Base-by-base conservation (phyloP, 805 yeast genomes). In the Candida xiaguanensis region DNA sequence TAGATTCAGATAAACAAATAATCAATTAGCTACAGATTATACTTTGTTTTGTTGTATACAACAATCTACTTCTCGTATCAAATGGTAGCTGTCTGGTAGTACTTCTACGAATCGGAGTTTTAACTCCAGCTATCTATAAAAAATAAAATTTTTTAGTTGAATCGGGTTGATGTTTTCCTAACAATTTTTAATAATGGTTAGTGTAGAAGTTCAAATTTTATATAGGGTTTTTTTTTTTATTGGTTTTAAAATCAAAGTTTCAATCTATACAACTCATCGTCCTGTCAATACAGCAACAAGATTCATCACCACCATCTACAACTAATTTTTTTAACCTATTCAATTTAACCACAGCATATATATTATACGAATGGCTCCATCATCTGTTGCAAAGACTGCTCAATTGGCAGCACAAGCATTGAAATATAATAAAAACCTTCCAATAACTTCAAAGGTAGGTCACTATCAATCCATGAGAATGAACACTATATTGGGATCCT, bases 331-430 rank as follows among this genome's bases (percentile, higher is more conserved):
- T 17, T 12, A 31, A 19, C 12, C 11, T 12, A 12, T 29, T 29
- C 22, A 16, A n/a, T 29, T 29, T 9, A 5, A 29, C 8, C 6
- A 9, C 8, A 8, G n/a, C 20, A 29, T 17, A 7, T 4, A 16
- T 4, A 17, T 7, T 33, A 19, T 20, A 20, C 18, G 3, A 4
- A 40, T 40, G 43, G 43, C 43, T 27, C 43, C 43, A 19, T 40
- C 43, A 20, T 40, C 46, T 17, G 63, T 70, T 45, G 73, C 74
- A 42, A 65, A 65, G 51, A 67, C 74, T 29, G 73, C 75, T 48
- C 59, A 57, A 38, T 53, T 61, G 50, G 70, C 69, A 40, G 61
- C 67, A 12, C 52, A 52, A 39, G 65, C 67, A 22, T 48, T 65
- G 38, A 63, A 56, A 49, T 50, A 53, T 38, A 43, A 48, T 25